These are phyloP conservation scores for Aspergillus pseudonomiae DNA, from an alignment of 2,329 filamentous ascomycete species.

Conservation along the genomic window DNA sequence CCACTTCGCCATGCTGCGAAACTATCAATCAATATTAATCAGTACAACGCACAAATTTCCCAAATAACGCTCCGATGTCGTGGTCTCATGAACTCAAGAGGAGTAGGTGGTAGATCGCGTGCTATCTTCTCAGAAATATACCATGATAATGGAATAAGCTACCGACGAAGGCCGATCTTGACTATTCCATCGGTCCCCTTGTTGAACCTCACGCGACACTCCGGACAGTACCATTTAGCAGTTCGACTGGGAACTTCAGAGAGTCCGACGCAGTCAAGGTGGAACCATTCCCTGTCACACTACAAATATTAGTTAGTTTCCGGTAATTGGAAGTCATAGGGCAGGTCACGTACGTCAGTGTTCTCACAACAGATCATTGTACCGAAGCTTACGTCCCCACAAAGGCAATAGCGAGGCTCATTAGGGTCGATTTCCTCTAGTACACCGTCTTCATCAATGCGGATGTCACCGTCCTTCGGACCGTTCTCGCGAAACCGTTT, in stretches of 20 bases:
- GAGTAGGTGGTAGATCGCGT: neutral
- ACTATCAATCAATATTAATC: conserved; percentile 7
- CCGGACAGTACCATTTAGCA: conserved; percentile 68
- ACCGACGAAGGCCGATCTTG: conserved; percentile 39
- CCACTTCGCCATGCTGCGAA: conserved; percentile 18
- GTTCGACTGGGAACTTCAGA: conserved; percentile 61
- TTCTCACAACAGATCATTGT: conserved; percentile 69
- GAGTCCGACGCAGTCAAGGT: conserved; percentile 63
- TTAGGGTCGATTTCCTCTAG: conserved; percentile 60
- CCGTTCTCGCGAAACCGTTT: conserved; percentile 47
- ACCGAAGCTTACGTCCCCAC: conserved; percentile 65
- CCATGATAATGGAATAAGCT: conserved; percentile 1
- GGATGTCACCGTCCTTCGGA: conserved; percentile 36
- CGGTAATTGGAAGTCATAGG: conserved; percentile 1
- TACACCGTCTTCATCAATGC: conserved; percentile 52
- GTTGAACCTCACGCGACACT: conserved; percentile 57
- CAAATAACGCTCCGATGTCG: conserved; percentile 15
- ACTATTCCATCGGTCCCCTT: conserved; percentile 47
- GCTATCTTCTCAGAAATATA: neutral
- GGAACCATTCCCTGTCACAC: conserved; percentile 70
- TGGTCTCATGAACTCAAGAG: conserved; percentile 19
- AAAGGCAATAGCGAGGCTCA: conserved; percentile 66
- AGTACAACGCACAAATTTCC: conserved; percentile 8
- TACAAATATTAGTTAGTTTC: conserved; percentile 30
- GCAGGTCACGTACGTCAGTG: conserved; percentile 50